Base-by-base conservation (phyloP, 2,329 filamentous ascomycete species). In the Paraconiothyrium sp. region DNA sequence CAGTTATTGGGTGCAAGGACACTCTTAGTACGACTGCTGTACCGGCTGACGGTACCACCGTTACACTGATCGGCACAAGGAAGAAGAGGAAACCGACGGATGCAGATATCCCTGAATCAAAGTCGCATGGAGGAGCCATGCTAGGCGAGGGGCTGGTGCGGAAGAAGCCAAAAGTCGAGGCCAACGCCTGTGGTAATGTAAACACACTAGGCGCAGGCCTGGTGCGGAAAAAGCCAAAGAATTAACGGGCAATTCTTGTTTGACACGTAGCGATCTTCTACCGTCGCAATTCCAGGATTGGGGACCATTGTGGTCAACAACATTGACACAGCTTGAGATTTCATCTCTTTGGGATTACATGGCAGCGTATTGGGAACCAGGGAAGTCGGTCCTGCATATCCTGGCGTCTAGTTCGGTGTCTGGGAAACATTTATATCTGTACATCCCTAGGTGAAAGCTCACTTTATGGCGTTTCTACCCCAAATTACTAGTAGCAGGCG, bases 191-290 rank as follows among this genome's bases (percentile, higher is more conserved):
- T 32, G 69, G 71, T 50, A 67, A 67, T 1, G 70, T 75, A 11
- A 76, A 76, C 14, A 73, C 69, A 7, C 67, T 78, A 3, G 62
- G 66, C 1, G 66, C 63, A n/a, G 72, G 71, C 1, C 52, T 78
- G 58, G 73, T 79, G 44, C 70, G 76, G 43, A 77, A 74, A 68
- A 78, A 78, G 61, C 71, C 73, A 2, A 79, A 76, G 60, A 44
- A 39, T 50, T 69, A 60, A 72, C 56, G 4, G 2, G 5, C 20
- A 20, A 13, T 1, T 24, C 9, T 37, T 48, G 4, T 30, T 30
- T 6, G 27, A 30, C 27, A 30, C 27, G 27, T 6, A 30, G 4
- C 27, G 6, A 4, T 30, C 27, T 30, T 30, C 27, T 30, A 6
- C 27, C 6, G 6, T 30, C 27, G 1, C 27, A 6, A 6, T 30